A percentile compares a stretch with the other conserved stretches of the same genome.
phyloP scores from a whole-genome alignment of 2,329 filamentous ascomycete species.

The Fusarium cicatricum region DNA sequence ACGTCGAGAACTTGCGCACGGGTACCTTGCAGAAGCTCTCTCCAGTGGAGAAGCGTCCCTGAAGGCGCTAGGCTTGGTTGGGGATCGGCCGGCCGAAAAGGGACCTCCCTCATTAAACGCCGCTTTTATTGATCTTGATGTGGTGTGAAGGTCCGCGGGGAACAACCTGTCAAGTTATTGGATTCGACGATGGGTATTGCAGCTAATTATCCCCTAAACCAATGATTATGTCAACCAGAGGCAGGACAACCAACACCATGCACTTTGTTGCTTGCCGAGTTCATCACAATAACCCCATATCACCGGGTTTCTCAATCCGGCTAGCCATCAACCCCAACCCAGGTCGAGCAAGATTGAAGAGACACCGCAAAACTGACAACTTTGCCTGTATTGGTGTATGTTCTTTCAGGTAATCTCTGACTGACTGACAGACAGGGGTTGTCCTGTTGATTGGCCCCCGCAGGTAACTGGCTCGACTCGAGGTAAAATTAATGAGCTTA shows the following conservation, averaged over 20 bases:
- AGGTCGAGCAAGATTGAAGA: conserved; percentile 24
- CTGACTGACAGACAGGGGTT: background rate
- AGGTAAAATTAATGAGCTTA: conserved; percentile 10
- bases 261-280: background rate
- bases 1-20: conserved; percentile 25
- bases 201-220: conserved; percentile 28
- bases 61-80: conserved; percentile 23
- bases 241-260: background rate
- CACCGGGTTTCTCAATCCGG: conserved; percentile 16
- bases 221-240: conserved; percentile 11
- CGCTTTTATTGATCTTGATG: conserved; percentile 24
- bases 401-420: conserved; percentile 13
- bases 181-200: conserved; percentile 15
- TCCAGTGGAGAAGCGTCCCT: conserved; percentile 19
- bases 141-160: conserved; percentile 29
- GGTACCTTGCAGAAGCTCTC: conserved; percentile 37
- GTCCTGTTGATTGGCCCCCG: conserved; percentile 19
- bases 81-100: conserved; percentile 32
- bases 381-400: conserved; percentile 2
- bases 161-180: conserved; percentile 30
- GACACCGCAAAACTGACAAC: conserved; percentile 16
- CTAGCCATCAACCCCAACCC: conserved; percentile 5
- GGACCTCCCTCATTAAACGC: conserved; percentile 40
- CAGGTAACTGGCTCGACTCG: conserved; percentile 3
- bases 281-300: conserved; percentile 1